A percentile compares a stretch with the other conserved stretches of the same genome.
Conservation (phyloP, 345 rosid genomes). For the Carallia brachiata region DNA sequence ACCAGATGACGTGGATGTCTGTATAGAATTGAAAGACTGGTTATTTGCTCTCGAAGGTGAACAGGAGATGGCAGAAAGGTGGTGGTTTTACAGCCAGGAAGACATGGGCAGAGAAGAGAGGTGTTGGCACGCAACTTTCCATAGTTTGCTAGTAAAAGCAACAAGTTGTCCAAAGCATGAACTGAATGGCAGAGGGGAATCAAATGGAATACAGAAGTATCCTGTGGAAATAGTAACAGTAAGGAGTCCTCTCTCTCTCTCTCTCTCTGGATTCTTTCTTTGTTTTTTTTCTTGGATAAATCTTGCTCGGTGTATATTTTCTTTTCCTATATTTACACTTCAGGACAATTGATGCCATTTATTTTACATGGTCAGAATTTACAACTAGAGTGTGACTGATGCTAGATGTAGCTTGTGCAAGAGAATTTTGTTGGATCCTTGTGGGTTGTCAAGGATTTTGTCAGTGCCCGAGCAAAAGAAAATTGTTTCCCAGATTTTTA, state of each 20-base stretch:
- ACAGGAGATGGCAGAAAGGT: slow-evolving; percentile 60
- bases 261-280: not conserved
- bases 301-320: not conserved
- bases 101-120: slow-evolving; percentile 64
- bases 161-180: slow-evolving; percentile 34
- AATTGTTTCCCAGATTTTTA: not conserved
- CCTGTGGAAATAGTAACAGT: slow-evolving; percentile 81
- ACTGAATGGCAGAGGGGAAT: slow-evolving; percentile 41
- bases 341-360: not conserved
- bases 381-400: too few relatives aligned
- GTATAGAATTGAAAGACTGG: slow-evolving; percentile 85
- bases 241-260: slow-evolving; percentile 22
- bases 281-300: too few relatives aligned
- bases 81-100: slow-evolving; percentile 46
- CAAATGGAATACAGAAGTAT: slow-evolving; percentile 33
- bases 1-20: slow-evolving; percentile 86
- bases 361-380: too few relatives aligned
- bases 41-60: slow-evolving; percentile 93
- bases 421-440: too few relatives aligned
- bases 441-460: too few relatives aligned
- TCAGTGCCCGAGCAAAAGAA: too few relatives aligned
- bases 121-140: slow-evolving; percentile 87
- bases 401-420: too few relatives aligned
- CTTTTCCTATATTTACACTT: not conserved
- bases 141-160: slow-evolving; percentile 56